Evolutionary conservation across 768 basidiomycete species (phyloP).

Genomic region (Boletellus ananas): DNA sequence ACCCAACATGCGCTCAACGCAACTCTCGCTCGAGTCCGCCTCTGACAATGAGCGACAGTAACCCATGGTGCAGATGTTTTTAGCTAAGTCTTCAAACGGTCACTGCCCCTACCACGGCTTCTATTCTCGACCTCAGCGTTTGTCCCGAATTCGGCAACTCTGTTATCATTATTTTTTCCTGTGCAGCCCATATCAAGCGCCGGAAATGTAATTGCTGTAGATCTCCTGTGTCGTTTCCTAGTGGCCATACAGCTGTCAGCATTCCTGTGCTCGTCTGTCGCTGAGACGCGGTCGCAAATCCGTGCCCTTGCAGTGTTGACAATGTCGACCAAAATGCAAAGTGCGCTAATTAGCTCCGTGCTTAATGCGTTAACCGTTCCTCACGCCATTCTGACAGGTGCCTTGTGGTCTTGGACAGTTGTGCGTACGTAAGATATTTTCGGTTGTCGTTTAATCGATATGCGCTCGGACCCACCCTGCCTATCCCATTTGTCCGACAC

Average conservation of each 20-base stretch:
- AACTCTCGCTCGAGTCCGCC: conserved; percentile 17
- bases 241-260: conserved; percentile 25
- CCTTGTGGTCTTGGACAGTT: conserved; percentile 31
- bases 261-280: conserved; percentile 13
- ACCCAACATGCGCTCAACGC: conserved; percentile 18
- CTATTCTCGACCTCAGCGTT: conserved; percentile 18
- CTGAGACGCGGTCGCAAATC: conserved; percentile 30
- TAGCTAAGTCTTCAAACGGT: conserved; percentile 24
- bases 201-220: conserved; percentile 28
- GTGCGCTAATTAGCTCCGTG: conserved; percentile 31
- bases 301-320: conserved; percentile 25
- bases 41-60: conserved; percentile 24
- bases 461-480: conserved; percentile 36
- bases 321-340: conserved; percentile 32
- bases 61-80: conserved; percentile 19
- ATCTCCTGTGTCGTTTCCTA: conserved; percentile 21
- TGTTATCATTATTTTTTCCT: conserved; percentile 7
- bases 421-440: conserved; percentile 33
- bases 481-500: conserved; percentile 31
- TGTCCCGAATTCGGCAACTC: conserved; percentile 19
- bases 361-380: conserved; percentile 24
- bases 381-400: conserved; percentile 31
- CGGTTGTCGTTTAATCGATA: conserved; percentile 37
- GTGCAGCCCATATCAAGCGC: conserved; percentile 19
- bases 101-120: conserved; percentile 12